phyloP scores from a whole-genome alignment of 352 stramenopile genomes.

The Phytopythium helicoides region DNA sequence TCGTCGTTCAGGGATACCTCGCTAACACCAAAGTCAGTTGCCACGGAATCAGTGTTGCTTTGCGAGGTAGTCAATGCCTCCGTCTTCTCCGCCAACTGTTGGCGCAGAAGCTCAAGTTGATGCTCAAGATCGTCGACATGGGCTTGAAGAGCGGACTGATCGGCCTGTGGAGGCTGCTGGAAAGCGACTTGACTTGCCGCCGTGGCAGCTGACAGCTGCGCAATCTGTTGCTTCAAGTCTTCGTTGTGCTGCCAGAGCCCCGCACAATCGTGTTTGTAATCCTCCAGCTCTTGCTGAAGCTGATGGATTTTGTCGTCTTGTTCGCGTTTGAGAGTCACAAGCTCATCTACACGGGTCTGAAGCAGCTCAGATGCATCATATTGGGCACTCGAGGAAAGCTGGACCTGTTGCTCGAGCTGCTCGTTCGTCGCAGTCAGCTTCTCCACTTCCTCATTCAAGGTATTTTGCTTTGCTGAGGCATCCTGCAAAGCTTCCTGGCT shows the following conservation, averaged over 20 bases:
- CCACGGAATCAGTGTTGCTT: conserved; percentile 6
- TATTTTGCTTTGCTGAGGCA: background rate
- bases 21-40: background rate
- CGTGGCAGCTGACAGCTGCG: conserved; percentile 46
- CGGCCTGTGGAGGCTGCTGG: conserved; percentile 44
- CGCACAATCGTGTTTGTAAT: conserved; percentile 81
- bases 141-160: conserved; percentile 41
- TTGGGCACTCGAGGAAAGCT: background rate
- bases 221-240: conserved; percentile 75
- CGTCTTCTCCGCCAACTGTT: conserved; percentile 58
- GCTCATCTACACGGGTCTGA: conserved; percentile 8
- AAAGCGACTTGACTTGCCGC: conserved; percentile 58
- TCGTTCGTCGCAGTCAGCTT: conserved; percentile 23
- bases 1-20: conserved; percentile 19
- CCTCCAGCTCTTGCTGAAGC: conserved; percentile 53
- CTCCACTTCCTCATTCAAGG: conserved; percentile 21
- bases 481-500: conserved; percentile 6
- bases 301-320: conserved; percentile 21
- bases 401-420: conserved; percentile 3
- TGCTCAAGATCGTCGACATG: conserved; percentile 63
- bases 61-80: conserved; percentile 45
- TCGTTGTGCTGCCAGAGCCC: conserved; percentile 80
- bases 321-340: conserved; percentile 30
- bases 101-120: conserved; percentile 54
- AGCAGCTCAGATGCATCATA: background rate